Percentiles rank a stretch among this genome's conserved stretches.
phyloP scores from a whole-genome alignment of 176 grass and related monocot species.

The Cymbopogon citratus region DNA sequence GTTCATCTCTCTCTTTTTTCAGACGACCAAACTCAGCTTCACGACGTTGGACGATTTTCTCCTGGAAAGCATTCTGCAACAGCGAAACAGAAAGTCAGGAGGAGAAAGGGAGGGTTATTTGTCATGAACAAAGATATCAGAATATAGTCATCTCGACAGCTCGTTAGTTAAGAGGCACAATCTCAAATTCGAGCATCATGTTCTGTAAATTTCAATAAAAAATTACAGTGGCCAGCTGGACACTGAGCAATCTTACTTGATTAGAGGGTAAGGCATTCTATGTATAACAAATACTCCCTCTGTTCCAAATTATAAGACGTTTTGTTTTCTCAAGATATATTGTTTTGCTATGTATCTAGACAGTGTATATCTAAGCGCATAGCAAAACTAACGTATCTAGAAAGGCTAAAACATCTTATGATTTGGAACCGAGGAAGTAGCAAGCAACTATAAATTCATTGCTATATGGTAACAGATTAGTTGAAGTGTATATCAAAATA shows the following conservation, averaged over 20 bases:
- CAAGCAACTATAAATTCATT: background rate
- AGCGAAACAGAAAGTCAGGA: background rate
- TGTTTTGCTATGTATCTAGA: no score
- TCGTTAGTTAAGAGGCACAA: background rate
- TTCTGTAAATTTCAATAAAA: background rate
- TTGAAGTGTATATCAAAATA: background rate
- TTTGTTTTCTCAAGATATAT: no score
- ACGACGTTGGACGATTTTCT: slow-evolving; percentile 52
- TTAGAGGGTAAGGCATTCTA: background rate
- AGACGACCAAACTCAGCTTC: slow-evolving; percentile 58
- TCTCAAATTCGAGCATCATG: background rate
- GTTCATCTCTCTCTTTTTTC: slow-evolving; percentile 75
- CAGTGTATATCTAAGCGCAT: no score
- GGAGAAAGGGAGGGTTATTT: background rate
- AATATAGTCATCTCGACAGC: background rate
- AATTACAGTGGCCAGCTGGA: background rate
- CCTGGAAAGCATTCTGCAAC: slow-evolving; percentile 60
- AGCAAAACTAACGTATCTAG: no score
- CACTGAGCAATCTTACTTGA: background rate
- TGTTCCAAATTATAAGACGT: no score
- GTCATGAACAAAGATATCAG: no score
- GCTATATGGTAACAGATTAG: background rate
- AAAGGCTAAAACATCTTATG: no score
- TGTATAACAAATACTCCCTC: background rate
- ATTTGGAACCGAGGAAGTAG: no score